Evolutionary conservation across 2,329 filamentous ascomycete species (phyloP).

Genomic region (Hypoxylon sp.): DNA sequence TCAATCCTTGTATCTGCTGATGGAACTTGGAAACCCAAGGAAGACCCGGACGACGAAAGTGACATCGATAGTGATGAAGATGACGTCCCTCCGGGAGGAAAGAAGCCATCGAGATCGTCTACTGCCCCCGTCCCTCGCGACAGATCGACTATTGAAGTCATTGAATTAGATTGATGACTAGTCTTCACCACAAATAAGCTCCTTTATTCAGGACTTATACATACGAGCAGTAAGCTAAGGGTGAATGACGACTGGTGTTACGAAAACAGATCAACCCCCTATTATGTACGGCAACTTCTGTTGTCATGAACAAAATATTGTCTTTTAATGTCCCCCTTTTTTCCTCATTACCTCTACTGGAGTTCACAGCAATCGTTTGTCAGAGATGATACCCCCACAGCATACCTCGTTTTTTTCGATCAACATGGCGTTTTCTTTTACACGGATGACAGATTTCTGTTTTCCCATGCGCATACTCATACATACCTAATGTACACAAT

Average conservation of each 20-base stretch:
- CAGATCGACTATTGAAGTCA: constrained; percentile 37
- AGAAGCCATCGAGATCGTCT: constrained; percentile 27
- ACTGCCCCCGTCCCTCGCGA: constrained; percentile 36
- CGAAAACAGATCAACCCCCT: not conserved
- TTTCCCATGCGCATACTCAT: not conserved
- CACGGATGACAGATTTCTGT: constrained; percentile 4
- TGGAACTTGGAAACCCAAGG: constrained; percentile 73
- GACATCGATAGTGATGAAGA: constrained; percentile 54
- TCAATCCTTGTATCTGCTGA: constrained; percentile 75
- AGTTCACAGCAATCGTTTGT: constrained; percentile 28
- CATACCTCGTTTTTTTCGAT: constrained; percentile 19
- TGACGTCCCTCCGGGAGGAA: constrained; percentile 21
- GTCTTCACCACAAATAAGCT: not conserved
- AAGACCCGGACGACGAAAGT: constrained; percentile 54
- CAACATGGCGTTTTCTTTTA: constrained; percentile 21
- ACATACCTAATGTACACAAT: not conserved
- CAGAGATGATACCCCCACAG: constrained; percentile 35
- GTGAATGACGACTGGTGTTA: constrained; percentile 1
- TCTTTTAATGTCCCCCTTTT: constrained; percentile 12
- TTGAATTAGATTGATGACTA: constrained; percentile 46
- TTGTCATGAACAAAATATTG: constrained; percentile 7
- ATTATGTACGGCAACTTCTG: not conserved
- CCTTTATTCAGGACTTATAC: not conserved
- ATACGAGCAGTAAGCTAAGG: not conserved
- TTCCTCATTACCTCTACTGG: constrained; percentile 14